Evolutionary conservation across 2,329 filamentous ascomycete genomes (phyloP).

Genomic region (Amphichorda felina): DNA sequence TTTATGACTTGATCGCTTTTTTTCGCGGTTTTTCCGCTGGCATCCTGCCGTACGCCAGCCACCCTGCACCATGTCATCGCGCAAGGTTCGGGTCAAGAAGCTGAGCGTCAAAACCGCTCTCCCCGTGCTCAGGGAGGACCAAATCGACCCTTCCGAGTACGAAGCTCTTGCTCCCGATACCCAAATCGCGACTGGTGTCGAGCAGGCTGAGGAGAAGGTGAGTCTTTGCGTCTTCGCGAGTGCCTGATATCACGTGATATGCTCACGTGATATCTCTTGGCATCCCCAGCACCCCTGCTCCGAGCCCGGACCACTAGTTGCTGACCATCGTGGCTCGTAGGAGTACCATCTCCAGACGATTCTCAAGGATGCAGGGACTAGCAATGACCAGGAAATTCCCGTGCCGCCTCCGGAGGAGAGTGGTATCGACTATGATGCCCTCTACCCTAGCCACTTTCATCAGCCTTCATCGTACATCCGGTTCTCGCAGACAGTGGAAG

Average conservation of each 20-base stretch:
- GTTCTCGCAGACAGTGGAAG: constrained; percentile 95
- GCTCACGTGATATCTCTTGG: constrained; percentile 28
- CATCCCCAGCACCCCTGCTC: constrained; percentile 1
- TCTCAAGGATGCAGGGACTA: constrained; percentile 41
- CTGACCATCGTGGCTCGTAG: constrained; percentile 29
- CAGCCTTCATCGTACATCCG: constrained; percentile 91
- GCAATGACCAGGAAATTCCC: constrained; percentile 50
- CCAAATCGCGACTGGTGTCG: constrained; percentile 91
- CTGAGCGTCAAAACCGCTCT: constrained; percentile 83
- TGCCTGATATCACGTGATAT: constrained; percentile 34
- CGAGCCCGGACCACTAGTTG: not conserved
- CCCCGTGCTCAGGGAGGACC: constrained; percentile 76
- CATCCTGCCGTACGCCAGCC: constrained; percentile 19
- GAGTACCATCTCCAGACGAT: constrained; percentile 94
- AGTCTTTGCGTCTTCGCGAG: constrained; percentile 32
- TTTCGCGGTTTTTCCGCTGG: constrained; percentile 47
- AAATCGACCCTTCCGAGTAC: constrained; percentile 79
- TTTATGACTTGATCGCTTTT: constrained; percentile 54
- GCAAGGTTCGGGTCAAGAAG: constrained; percentile 77
- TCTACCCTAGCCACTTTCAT: constrained; percentile 70
- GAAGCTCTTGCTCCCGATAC: constrained; percentile 72
- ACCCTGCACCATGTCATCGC: constrained; percentile 44
- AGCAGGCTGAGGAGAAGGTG: constrained; percentile 95
- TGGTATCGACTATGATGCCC: constrained; percentile 71
- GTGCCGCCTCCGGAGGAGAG: constrained; percentile 54